A percentile compares a stretch with the other conserved stretches of the same genome.
Evolutionary conservation across 2,329 filamentous ascomycete species (phyloP).

Genomic region (Stachybotrys elegans): DNA sequence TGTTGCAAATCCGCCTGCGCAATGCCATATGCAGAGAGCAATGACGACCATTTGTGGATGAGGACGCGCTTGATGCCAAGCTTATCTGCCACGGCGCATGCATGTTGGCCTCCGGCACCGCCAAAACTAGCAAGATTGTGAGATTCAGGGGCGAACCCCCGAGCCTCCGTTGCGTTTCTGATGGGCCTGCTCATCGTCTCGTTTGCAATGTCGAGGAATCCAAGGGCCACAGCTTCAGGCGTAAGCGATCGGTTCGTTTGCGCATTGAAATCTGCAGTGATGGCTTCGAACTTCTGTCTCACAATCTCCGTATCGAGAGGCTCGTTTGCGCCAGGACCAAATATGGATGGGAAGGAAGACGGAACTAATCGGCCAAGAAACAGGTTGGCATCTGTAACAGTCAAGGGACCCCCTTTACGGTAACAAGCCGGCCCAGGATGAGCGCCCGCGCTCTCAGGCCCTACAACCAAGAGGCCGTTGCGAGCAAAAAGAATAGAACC

Average conservation of each 20-base stretch:
- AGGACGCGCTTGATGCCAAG: conserved; percentile 34
- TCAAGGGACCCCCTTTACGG: conserved; percentile 65
- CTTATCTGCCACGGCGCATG: conserved; percentile 32
- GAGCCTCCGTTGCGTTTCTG: conserved; percentile 29
- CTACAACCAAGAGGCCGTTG: conserved; percentile 69
- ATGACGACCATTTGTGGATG: conserved; percentile 37
- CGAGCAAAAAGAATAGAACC: conserved; percentile 66
- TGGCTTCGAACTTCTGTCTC: conserved; percentile 31
- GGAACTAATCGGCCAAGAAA: conserved; percentile 56
- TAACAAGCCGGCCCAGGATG: conserved; percentile 70
- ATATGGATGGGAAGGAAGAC: conserved; percentile 69
- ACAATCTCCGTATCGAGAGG: conserved; percentile 36
- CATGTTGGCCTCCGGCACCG: conserved; percentile 34
- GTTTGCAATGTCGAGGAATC: conserved; percentile 31
- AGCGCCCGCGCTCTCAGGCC: conserved; percentile 65
- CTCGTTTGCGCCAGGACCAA: conserved; percentile 62
- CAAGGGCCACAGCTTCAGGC: conserved; percentile 12
- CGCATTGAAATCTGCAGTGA: conserved; percentile 38
- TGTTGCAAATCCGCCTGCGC: conserved; percentile 36
- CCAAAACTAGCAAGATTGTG: conserved; percentile 29
- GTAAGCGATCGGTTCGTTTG: conserved; percentile 21
- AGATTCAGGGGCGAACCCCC: conserved; percentile 27
- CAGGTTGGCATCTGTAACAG: conserved; percentile 68
- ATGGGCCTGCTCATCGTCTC: conserved; percentile 31
- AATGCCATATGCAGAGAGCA: conserved; percentile 39